Evolutionary conservation across 2,329 filamentous ascomycete genomes (phyloP), one percentile per base, ranked within the genome.

Genomic region (Amylocarpus encephaloides): DNA sequence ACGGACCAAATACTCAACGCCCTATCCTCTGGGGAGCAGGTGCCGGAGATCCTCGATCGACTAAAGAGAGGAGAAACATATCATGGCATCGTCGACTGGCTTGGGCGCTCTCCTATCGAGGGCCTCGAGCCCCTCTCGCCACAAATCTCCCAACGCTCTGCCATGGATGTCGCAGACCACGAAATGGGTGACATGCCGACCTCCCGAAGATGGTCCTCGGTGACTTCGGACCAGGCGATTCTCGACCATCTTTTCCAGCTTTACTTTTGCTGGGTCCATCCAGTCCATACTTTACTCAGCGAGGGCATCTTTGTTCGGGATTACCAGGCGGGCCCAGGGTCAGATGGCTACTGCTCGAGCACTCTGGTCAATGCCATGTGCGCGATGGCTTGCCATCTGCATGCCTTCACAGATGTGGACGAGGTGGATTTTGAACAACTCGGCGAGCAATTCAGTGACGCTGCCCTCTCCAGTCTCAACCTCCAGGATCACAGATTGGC

Each of bases 181-280:
- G 62, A 65, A 49, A 59, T 58, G 57, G 53, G 46, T 3, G 55
- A 55, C 10, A 42, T 48, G 9, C 33, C 47, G 9, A 41, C 48
- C 6, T 26, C 15, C 2, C 45, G 49, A 38, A 42, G 18, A 34
- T 67, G 65, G 65, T 65, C 64, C 10, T 43, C 48, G 13, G 63
- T 67, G 19, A 64, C 59, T 2, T 43, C 49, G 5, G 59, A 66
- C 29, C 34, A 46, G 2, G 46, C 49, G 1, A 42, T 64, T 12
- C 39, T 66, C 19, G 52, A 66, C 19, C 65, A 67, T 45, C 50
- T 67, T 1, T 62, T 67, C 42, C 56, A 61, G 32, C 52, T 67
- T 12, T 67, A 66, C 45, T 67, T 67, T 50, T 56, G 62, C 12
- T 67, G 65, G 65, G 52, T 67, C 5, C 65, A 67, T 51, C 65